phyloP scores from a whole-genome alignment of 176 grass and related monocot genomes.

The Bonia amplexicaulis region DNA sequence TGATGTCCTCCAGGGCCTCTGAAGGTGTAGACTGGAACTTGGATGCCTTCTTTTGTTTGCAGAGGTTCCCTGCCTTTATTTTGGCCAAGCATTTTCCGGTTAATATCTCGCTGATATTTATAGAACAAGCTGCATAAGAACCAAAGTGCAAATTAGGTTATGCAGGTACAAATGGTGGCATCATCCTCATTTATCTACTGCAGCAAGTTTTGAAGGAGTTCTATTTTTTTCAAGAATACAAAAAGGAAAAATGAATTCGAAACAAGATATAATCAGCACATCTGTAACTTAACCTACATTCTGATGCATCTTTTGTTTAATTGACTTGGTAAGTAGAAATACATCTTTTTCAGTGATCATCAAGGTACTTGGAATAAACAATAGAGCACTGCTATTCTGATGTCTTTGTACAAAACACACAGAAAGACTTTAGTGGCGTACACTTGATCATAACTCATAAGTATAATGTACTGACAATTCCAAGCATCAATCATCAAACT shows the following conservation, averaged over 20 bases:
- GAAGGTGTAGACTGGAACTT: constrained; percentile 41
- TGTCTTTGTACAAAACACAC: background rate
- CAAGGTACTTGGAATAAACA: background rate
- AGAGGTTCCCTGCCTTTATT: constrained; percentile 45
- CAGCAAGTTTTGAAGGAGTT: background rate
- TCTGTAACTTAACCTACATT: background rate
- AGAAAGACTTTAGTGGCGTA: background rate
- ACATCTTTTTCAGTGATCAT: background rate
- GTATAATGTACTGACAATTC: background rate
- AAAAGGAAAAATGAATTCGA: background rate
- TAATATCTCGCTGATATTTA: constrained; percentile 73
- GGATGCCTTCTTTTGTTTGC: constrained; percentile 22
- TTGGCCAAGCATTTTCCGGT: constrained; percentile 68
- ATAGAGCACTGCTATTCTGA: background rate
- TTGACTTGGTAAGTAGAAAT: background rate
- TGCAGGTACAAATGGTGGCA: background rate
- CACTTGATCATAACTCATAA: background rate
- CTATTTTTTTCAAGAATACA: background rate
- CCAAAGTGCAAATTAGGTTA: constrained; percentile 13
- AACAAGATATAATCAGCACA: background rate
- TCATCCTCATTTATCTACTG: background rate
- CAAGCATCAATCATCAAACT: constrained; percentile 1
- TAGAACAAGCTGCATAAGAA: constrained; percentile 44
- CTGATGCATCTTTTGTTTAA: background rate
- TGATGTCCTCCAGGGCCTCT: constrained; percentile 53